Base-by-base conservation (phyloP, 2,329 filamentous ascomycete species). In the Dothistroma septosporum region DNA sequence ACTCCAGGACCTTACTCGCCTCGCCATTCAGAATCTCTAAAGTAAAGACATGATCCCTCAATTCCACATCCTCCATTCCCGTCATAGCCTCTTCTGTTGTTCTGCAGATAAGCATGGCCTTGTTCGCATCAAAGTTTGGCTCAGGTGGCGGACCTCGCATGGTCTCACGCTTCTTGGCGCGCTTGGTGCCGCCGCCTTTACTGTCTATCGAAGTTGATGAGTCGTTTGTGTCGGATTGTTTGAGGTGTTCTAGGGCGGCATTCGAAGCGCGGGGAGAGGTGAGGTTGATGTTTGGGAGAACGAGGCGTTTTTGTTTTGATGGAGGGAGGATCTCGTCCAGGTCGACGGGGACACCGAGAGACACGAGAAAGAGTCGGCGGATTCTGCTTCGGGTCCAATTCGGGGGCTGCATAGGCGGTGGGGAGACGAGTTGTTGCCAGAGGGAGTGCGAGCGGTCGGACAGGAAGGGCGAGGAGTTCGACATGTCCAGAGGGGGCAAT, bases 301-400 rank as follows among this genome's bases (percentile, higher is more conserved):
- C 84, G 19, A 99, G 87, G 74, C 97, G 97, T 83, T 97, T 97
- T 75, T 99, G 94, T 76, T 97, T 97, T 12, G 91, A 96, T 0
- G 93, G 92, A 0, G 94, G 94, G 8, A 99, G 84, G 58, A 99
- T 97, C 78, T 99, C 94, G 76, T 99, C 94, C 0, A 99, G 83
- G 70, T 99, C 94, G 49, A 99, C 91, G 1, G 94, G 94, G 0
- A 99, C 94, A 19, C 94, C 94, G 0, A 99, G 85, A 1, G 92
- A 97, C 57, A 99, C 92, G 47, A 99, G 86, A 74, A 99, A 99
- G 28, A 99, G 85, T 31, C 94, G 90, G 57, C 94, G 87, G 69
- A 96, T 99, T 55, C 92, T 90, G 56, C 92, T 96, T 65, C 94
- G 91, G 61, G 97, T 95, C 94, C 94, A 99, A 76, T 99, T 94